phyloP scores from a whole-genome alignment of 805 yeast genomes.

The Lachancea kluyveri region DNA sequence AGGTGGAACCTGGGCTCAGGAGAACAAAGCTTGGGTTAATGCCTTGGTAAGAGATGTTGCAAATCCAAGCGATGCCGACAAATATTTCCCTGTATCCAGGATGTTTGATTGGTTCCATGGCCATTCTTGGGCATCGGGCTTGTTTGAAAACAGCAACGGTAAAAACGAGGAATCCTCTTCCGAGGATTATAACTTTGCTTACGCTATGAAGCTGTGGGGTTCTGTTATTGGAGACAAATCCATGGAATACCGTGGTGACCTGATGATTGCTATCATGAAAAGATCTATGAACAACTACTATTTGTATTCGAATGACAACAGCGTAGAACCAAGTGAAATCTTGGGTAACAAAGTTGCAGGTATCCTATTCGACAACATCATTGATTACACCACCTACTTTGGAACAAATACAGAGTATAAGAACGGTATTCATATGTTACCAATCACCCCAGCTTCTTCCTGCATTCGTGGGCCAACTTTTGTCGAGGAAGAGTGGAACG shows the following conservation, averaged over 20 bases:
- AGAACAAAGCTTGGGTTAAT: conserved; percentile 52
- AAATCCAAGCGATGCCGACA: conserved; percentile 48
- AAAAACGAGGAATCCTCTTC: conserved; percentile 66
- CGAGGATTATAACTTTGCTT: conserved; percentile 65
- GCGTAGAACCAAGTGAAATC: conserved; percentile 44
- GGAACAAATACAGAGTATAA: conserved; percentile 56
- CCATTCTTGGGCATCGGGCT: conserved; percentile 71
- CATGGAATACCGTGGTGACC: conserved; percentile 49
- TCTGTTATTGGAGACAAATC: conserved; percentile 44
- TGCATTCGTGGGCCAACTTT: conserved; percentile 46
- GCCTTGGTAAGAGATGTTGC: conserved; percentile 60
- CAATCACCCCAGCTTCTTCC: conserved; percentile 57
- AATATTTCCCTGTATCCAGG: conserved; percentile 57
- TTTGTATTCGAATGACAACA: conserved; percentile 42
- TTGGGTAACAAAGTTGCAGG: conserved; percentile 60
- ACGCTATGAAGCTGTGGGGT: conserved; percentile 69
- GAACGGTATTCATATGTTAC: conserved; percentile 77
- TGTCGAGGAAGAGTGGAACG: conserved; percentile 57
- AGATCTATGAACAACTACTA: conserved; percentile 52
- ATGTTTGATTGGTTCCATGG: conserved; percentile 69
- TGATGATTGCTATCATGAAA: conserved; percentile 52
- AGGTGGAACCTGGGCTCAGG: conserved; percentile 48
- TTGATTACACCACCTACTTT: conserved; percentile 68
- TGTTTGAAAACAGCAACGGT: conserved; percentile 58
- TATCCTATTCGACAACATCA: conserved; percentile 63